phyloP scores from a whole-genome alignment of 208 protist species.

The Borovskyia barvae region DNA sequence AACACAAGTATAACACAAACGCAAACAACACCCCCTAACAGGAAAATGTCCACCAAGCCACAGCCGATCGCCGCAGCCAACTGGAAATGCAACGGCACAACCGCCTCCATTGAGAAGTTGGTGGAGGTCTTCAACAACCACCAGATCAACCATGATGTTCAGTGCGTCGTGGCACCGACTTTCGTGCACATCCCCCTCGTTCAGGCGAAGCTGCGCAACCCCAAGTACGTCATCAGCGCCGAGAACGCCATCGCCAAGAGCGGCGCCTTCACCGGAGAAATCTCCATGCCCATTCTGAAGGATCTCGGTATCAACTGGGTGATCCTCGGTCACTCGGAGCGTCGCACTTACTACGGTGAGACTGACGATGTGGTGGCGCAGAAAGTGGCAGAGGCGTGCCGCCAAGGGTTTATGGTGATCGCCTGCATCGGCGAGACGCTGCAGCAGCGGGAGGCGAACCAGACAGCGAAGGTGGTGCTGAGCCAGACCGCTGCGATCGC shows the following conservation, averaged over 20 bases:
- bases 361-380: constrained; percentile 90
- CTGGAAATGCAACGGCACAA: constrained; percentile 95
- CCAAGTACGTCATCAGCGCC: constrained; percentile 75
- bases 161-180: constrained; percentile 87
- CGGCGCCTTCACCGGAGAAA: constrained; percentile 91
- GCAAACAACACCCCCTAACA: too few species aligned
- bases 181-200: constrained; percentile 82
- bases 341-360: constrained; percentile 95
- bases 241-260: constrained; percentile 87
- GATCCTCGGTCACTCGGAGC: constrained; percentile 98
- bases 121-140: constrained; percentile 73
- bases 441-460: constrained; percentile 88
- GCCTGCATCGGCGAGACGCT: constrained; percentile 97
- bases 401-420: constrained; percentile 93
- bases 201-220: constrained; percentile 57
- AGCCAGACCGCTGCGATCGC: constrained; percentile 90
- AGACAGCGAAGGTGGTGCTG: constrained; percentile 91
- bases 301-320: constrained; percentile 93
- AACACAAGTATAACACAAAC: too few species aligned
- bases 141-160: constrained; percentile 66
- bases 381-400: constrained; percentile 87
- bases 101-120: constrained; percentile 67
- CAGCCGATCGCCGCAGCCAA: constrained; percentile 93
- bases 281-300: constrained; percentile 90
- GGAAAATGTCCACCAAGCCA: constrained; percentile 71